A percentile compares a stretch with the other conserved stretches of the same genome.
phyloP scores from a whole-genome alignment of 768 basidiomycete species.

The Auricularia cornea region DNA sequence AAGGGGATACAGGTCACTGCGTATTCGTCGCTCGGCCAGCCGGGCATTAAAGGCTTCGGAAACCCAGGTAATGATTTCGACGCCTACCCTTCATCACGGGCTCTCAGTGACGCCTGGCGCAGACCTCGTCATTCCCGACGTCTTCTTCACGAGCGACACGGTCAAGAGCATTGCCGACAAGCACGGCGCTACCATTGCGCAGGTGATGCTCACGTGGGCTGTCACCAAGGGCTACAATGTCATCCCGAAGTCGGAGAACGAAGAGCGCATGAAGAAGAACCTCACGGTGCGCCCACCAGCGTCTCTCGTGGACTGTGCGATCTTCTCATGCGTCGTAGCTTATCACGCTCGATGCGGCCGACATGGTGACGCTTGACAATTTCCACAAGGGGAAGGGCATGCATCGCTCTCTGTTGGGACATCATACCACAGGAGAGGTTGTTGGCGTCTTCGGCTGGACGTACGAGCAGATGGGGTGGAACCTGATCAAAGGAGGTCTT shows the following conservation, averaged over 20 bases:
- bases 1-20: slow-evolving; percentile 68
- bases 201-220: neutral
- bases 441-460: neutral
- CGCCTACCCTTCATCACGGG: no score
- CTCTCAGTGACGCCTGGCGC: neutral
- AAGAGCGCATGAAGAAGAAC: neutral
- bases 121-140: neutral
- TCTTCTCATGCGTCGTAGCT: neutral
- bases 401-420: neutral
- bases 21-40: slow-evolving; percentile 61
- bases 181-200: neutral
- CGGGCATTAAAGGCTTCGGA: neutral
- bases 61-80: neutral
- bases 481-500: neutral
- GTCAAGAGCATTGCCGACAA: neutral
- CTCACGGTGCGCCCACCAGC: neutral
- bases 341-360: neutral
- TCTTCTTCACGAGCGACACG: neutral
- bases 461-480: slow-evolving; percentile 1
- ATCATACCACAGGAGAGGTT: neutral
- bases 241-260: neutral
- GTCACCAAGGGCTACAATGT: neutral
- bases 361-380: neutral
- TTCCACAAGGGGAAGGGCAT: neutral
- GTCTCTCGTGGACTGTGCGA: neutral